Base-by-base conservation (phyloP, 352 stramenopile genomes). In the Pythium utonaiense region DNA sequence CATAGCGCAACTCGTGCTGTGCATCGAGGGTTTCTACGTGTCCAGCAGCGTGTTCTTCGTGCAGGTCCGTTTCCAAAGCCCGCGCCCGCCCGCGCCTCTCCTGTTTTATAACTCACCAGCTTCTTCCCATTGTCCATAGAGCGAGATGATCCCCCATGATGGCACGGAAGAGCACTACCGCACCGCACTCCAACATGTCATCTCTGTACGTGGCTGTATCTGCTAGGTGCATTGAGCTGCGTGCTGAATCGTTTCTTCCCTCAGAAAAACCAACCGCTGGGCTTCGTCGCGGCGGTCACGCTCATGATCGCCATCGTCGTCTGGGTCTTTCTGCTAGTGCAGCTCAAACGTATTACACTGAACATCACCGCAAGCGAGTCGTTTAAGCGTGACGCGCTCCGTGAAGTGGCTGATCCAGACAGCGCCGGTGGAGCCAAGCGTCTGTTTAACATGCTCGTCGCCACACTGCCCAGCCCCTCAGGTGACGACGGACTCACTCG, bases 311-410 rank as follows among this genome's bases (percentile, higher is more conserved):
- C 70, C 19, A 40, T 89, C 28, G 69, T 92, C 45, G 52, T 92
- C 6, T 90, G 80, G 74, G 53, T 83, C 1, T 90, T 94, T 62
- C 62, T 94, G 25, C 53, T 90, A 25, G 85, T 89, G 58, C 84
- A 94, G 41, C 62, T 94, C 2, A 74, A 77, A 42, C 84, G 84
- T 30, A 88, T 94, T 55, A 60, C 70, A 9, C 75, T 75, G 53
- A 94, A 94, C 33, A 74, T 75, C 50, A 92, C 84, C 4, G 83
- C 84, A 4, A 91, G 88, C 56, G 84, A 94, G 62, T 79, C 82
- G 12, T 94, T 94, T 51, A 94, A 94, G 66, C 84, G 84, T 33
- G 79, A 91, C 64, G 76, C 82, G 19, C 64, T 92, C n/a, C 75
- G 67, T 33, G 73, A 84, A n/a, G 60, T 80, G 63, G 80, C 78